Percentiles rank a stretch among this genome's conserved stretches.
Evolutionary conservation across 768 basidiomycete genomes (phyloP).

Genomic region (Termitomyces sp.): DNA sequence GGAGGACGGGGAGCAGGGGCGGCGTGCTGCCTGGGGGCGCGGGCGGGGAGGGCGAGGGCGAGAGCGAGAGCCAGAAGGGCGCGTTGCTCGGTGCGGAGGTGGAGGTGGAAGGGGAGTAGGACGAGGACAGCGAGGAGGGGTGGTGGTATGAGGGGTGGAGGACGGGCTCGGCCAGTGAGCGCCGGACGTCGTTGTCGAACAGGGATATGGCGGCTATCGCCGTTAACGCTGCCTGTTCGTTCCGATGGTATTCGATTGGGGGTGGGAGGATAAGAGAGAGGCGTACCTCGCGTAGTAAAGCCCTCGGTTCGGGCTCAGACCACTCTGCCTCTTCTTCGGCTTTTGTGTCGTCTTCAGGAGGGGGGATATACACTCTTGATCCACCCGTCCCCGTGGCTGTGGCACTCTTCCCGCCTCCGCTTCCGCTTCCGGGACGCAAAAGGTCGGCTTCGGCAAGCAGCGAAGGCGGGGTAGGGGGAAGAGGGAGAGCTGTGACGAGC

Average conservation of each 20-base stretch:
- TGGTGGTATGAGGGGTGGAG: too few species aligned
- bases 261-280: not conserved
- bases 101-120: too few species aligned
- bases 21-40: too few species aligned
- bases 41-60: too few species aligned
- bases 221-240: constrained; percentile 62
- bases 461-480: constrained; percentile 17
- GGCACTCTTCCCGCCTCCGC: not conserved
- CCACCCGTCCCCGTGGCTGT: not conserved
- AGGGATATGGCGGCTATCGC: constrained; percentile 69
- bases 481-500: constrained; percentile 50
- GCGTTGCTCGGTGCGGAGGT: too few species aligned
- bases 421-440: not conserved
- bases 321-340: constrained; percentile 50
- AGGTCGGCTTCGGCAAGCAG: not conserved
- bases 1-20: constrained; percentile 39
- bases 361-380: not conserved
- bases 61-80: too few species aligned
- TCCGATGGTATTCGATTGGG: not conserved
- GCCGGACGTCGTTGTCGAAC: constrained; percentile 67
- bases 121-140: too few species aligned
- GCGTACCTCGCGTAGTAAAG: constrained; percentile 58
- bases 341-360: constrained; percentile 16
- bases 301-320: constrained; percentile 51
- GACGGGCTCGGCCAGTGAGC: constrained; percentile 31